Evolutionary conservation across 2,329 filamentous ascomycete species (phyloP).

Genomic region (Thielaviopsis punctulata): DNA sequence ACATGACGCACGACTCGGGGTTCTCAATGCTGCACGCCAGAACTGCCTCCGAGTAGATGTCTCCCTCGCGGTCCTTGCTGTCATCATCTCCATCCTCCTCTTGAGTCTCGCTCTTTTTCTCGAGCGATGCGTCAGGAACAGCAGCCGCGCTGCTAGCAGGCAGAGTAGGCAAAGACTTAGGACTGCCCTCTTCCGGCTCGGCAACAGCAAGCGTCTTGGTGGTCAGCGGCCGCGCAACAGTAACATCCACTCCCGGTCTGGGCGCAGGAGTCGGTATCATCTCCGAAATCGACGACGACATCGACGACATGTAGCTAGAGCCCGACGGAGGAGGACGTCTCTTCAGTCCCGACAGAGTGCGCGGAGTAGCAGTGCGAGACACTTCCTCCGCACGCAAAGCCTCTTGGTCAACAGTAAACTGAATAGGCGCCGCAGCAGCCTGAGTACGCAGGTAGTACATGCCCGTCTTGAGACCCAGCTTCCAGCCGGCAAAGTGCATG

Average conservation of each 20-base stretch:
- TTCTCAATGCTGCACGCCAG: slow-evolving; percentile 95
- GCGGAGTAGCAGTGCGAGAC: slow-evolving; percentile 41
- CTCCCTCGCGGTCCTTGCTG: slow-evolving; percentile 60
- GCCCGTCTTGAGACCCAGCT: slow-evolving; percentile 96
- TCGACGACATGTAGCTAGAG: slow-evolving; percentile 35
- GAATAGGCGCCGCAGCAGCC: slow-evolving; percentile 89
- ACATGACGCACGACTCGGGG: slow-evolving; percentile 89
- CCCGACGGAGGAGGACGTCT: slow-evolving; percentile 48
- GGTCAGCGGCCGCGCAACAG: slow-evolving; percentile 42
- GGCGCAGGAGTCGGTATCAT: slow-evolving; percentile 34
- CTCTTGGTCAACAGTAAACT: slow-evolving; percentile 98
- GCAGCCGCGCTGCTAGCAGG: slow-evolving; percentile 48
- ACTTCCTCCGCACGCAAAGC: slow-evolving; percentile 73
- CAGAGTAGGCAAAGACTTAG: slow-evolving; percentile 59
- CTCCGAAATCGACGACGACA: slow-evolving; percentile 48
- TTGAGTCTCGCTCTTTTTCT: slow-evolving; percentile 37
- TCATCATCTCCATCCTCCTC: slow-evolving; percentile 57
- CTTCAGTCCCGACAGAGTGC: slow-evolving; percentile 41
- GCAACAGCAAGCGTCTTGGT: slow-evolving; percentile 51
- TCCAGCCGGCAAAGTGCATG: slow-evolving; percentile 99
- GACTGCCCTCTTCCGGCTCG: slow-evolving; percentile 50
- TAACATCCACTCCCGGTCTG: slow-evolving; percentile 27
- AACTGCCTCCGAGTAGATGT: slow-evolving; percentile 90
- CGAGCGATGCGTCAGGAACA: slow-evolving; percentile 38
- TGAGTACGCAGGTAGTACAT: slow-evolving; percentile 99